These are phyloP conservation scores for Brassica balearica DNA, from an alignment of 441 rosid genomes.

Conservation along the genomic window DNA sequence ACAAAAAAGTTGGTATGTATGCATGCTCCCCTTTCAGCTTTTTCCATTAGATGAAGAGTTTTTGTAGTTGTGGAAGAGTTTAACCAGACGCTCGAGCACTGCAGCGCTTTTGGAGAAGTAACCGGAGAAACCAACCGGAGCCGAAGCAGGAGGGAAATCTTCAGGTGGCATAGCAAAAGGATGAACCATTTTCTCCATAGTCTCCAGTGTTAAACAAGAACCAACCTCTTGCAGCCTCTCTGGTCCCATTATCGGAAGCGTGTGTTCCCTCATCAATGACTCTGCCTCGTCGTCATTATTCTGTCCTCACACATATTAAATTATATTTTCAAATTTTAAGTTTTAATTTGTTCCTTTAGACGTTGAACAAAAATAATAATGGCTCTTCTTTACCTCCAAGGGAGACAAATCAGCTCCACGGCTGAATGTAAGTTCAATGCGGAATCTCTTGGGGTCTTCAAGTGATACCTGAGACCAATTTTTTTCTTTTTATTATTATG, in stretches of 20 bases:
- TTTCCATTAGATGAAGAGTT: conserved; percentile 65
- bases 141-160: conserved; percentile 96
- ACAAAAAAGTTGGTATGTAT: not conserved
- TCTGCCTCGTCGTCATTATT: conserved; percentile 78
- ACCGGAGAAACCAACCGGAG: conserved; percentile 97
- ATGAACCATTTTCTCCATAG: conserved; percentile 90
- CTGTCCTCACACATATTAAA: conserved; percentile 45
- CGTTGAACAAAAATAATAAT: not conserved
- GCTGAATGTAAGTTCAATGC: conserved; percentile 94
- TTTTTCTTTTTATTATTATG: not conserved
- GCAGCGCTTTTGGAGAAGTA: conserved; percentile 95
- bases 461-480: conserved; percentile 39
- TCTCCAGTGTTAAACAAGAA: conserved; percentile 85
- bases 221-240: conserved; percentile 98
- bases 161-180: conserved; percentile 99
- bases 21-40: conserved; percentile 9
- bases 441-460: conserved; percentile 93
- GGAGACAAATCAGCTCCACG: conserved; percentile 99
- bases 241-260: conserved; percentile 98
- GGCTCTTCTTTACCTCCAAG: conserved; percentile 65
- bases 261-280: conserved; percentile 93
- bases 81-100: conserved; percentile 96
- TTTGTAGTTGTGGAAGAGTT: conserved; percentile 95
- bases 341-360: conserved; percentile 7
- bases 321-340: not conserved